These are phyloP conservation scores for Solioccasus polychromus DNA, from an alignment of 768 basidiomycete genomes.

Conservation along the genomic window DNA sequence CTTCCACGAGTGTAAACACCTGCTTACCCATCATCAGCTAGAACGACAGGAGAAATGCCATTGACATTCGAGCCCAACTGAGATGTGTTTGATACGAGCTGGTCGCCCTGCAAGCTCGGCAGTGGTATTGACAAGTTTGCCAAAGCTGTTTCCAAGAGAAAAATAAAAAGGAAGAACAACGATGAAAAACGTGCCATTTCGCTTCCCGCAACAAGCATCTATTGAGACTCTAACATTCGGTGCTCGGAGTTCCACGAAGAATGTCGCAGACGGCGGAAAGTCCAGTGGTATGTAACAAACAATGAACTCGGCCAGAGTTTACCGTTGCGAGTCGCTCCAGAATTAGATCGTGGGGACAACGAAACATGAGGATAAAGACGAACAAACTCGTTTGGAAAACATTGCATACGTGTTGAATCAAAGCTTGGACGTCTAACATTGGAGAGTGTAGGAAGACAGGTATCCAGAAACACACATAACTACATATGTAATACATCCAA, in stretches of 20 bases:
- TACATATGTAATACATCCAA: slow-evolving; percentile 37
- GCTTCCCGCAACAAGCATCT: slow-evolving; percentile 4
- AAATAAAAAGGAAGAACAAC: slow-evolving; percentile 6
- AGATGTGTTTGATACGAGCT: slow-evolving; percentile 9
- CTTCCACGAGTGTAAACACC: slow-evolving; percentile 30
- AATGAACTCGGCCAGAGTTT: neutral
- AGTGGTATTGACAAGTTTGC: slow-evolving; percentile 1
- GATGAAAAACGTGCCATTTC: slow-evolving; percentile 18
- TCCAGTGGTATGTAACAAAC: neutral
- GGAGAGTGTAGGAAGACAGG: slow-evolving; percentile 29
- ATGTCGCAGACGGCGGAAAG: neutral
- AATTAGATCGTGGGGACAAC: neutral
- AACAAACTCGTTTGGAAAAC: neutral
- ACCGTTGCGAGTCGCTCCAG: neutral
- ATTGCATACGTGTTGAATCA: neutral
- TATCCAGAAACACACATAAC: slow-evolving; percentile 38
- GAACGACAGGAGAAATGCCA: slow-evolving; percentile 44
- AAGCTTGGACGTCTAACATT: slow-evolving; percentile 5
- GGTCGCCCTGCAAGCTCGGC: slow-evolving; percentile 13
- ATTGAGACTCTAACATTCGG: slow-evolving; percentile 21
- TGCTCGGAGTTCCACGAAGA: neutral
- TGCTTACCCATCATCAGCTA: slow-evolving; percentile 48
- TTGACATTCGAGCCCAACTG: slow-evolving; percentile 27
- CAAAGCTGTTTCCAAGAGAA: slow-evolving; percentile 9
- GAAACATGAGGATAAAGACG: neutral